phyloP scores from a whole-genome alignment of 106 monocot species.

The Agapanthus africanus region DNA sequence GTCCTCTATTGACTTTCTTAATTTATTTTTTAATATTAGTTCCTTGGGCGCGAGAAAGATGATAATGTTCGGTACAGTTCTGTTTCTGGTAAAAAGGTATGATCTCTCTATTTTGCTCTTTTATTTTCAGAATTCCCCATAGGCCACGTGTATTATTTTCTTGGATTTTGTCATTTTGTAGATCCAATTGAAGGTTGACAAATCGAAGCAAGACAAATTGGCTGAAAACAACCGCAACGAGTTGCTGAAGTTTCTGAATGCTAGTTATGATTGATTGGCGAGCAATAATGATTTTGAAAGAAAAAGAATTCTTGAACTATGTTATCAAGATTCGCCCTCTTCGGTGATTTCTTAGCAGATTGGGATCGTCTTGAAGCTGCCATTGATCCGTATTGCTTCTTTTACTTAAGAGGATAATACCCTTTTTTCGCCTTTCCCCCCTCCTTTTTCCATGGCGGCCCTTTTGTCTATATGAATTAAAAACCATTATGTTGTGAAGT shows the following conservation, averaged over 20 bases:
- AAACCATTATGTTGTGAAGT: too few relatives aligned
- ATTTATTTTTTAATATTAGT: constrained; percentile 32
- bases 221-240: constrained; percentile 93
- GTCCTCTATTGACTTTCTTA: too few relatives aligned
- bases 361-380: too few relatives aligned
- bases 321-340: too few relatives aligned
- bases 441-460: too few relatives aligned
- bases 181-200: constrained; percentile 91
- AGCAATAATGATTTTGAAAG: too few relatives aligned
- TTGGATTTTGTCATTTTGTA: constrained; percentile 14
- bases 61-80: constrained; percentile 77
- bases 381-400: too few relatives aligned
- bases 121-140: background rate
- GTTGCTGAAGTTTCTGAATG: constrained; percentile 91
- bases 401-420: too few relatives aligned
- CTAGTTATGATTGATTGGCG: constrained; percentile 96
- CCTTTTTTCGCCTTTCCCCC: too few relatives aligned
- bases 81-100: constrained; percentile 98
- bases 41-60: constrained; percentile 86
- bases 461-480: too few relatives aligned
- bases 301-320: too few relatives aligned
- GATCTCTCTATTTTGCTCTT: background rate
- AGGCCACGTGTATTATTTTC: background rate
- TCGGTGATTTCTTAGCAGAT: too few relatives aligned
- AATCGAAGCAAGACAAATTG: constrained; percentile 91